These are phyloP conservation scores for Neofusicoccum ribis DNA, from an alignment of 2,329 filamentous ascomycete genomes.

Conservation along the genomic window DNA sequence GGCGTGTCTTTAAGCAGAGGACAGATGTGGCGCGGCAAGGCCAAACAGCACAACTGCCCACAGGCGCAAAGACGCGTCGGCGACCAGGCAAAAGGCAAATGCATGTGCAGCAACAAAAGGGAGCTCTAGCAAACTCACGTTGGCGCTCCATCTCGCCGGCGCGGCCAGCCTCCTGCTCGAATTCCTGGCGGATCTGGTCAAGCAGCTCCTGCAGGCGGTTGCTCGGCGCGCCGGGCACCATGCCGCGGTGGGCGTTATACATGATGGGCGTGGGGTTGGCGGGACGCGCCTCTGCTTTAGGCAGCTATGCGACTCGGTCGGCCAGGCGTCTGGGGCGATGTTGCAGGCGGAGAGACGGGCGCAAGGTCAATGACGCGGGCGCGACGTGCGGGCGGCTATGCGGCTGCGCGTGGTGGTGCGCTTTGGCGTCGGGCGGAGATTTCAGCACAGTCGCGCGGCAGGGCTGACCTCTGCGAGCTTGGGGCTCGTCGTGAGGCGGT, in stretches of 20 bases:
- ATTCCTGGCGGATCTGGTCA: slow-evolving; percentile 87
- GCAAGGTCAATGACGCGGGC: slow-evolving; percentile 8
- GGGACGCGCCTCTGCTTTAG: not conserved
- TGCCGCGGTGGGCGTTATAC: slow-evolving; percentile 85
- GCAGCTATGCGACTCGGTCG: slow-evolving; percentile 3
- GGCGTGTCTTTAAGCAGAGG: not conserved
- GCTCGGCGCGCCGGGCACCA: slow-evolving; percentile 68
- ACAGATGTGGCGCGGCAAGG: not conserved
- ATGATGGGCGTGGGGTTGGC: slow-evolving; percentile 50
- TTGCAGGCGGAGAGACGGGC: not conserved
- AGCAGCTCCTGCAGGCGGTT: slow-evolving; percentile 85
- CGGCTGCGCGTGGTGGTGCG: slow-evolving; percentile 4
- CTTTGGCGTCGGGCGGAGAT: not conserved
- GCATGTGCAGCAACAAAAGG: slow-evolving; percentile 2
- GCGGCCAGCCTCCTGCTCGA: slow-evolving; percentile 78
- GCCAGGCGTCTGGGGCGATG: not conserved
- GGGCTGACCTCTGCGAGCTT: slow-evolving; percentile 2
- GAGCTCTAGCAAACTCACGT: slow-evolving; percentile 62
- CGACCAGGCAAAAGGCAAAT: not conserved
- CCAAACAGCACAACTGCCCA: not conserved
- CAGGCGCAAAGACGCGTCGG: slow-evolving; percentile 8
- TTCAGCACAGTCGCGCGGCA: slow-evolving; percentile 14
- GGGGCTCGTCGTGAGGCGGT: slow-evolving; percentile 5
- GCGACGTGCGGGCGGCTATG: slow-evolving; percentile 1
- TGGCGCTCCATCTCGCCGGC: slow-evolving; percentile 90